These are phyloP conservation scores for Fistulinella prunicolor DNA, from an alignment of 768 basidiomycete genomes.

Conservation along the genomic window DNA sequence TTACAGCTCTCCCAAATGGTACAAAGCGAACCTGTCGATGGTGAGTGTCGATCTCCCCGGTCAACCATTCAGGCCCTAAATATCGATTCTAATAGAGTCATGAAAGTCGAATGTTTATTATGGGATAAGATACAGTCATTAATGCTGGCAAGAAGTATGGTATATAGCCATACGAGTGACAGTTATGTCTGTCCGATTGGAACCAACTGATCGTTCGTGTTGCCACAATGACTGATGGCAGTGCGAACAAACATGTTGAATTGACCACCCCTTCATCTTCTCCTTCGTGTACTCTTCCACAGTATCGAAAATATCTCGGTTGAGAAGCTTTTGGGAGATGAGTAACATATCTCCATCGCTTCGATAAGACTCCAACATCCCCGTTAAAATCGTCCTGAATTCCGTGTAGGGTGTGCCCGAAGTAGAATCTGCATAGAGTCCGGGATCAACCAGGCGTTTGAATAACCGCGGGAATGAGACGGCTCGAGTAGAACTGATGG, in stretches of 20 bases:
- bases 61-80: background rate
- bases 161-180: conserved; percentile 61
- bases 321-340: conserved; percentile 79
- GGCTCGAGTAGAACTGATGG: conserved; percentile 72
- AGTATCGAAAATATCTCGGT: conserved; percentile 77
- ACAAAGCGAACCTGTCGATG: conserved; percentile 39
- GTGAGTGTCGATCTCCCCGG: conserved; percentile 9
- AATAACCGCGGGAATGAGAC: conserved; percentile 92
- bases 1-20: conserved; percentile 59
- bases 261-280: conserved; percentile 61
- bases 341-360: conserved; percentile 86
- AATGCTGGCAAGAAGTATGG: conserved; percentile 45
- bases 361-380: conserved; percentile 95
- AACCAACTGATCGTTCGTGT: conserved; percentile 16
- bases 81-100: conserved; percentile 9
- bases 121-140: conserved; percentile 11
- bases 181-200: conserved; percentile 32
- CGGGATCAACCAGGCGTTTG: conserved; percentile 82
- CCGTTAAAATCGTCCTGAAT: conserved; percentile 84
- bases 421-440: conserved; percentile 46
- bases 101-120: background rate
- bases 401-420: conserved; percentile 78
- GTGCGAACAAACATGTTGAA: conserved; percentile 44
- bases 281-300: conserved; percentile 59
- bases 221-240: conserved; percentile 51